phyloP scores from a whole-genome alignment of 352 stramenopile species.

The Blastocystis sp. region DNA sequence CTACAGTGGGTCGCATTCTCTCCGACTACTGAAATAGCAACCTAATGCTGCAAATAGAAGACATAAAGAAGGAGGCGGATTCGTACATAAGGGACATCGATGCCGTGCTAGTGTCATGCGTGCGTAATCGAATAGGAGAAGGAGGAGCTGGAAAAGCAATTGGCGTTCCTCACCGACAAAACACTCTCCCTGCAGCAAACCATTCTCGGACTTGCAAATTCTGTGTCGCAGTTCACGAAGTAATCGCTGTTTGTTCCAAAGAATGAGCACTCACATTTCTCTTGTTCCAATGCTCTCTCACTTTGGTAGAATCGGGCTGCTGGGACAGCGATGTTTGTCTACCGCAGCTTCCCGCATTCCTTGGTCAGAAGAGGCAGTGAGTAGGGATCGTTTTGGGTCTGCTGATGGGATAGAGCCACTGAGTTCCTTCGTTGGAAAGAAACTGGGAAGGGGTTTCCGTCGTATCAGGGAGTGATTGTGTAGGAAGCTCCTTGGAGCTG shows the following conservation, averaged over 20 bases:
- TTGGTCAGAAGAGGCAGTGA: slow-evolving; percentile 14
- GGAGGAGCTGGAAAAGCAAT: slow-evolving; percentile 36
- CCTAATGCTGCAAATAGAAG: slow-evolving; percentile 1
- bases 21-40: neutral
- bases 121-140: neutral
- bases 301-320: neutral
- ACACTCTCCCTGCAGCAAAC: slow-evolving; percentile 27
- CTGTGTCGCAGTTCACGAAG: neutral
- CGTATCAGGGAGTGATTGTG: neutral
- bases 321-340: neutral
- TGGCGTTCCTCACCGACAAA: slow-evolving; percentile 46
- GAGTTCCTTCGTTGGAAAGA: slow-evolving; percentile 26
- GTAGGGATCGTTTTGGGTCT: neutral
- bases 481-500: slow-evolving; percentile 20
- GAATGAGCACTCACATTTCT: neutral
- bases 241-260: slow-evolving; percentile 25
- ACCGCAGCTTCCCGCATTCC: neutral
- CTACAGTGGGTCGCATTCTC: neutral
- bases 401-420: slow-evolving; percentile 10
- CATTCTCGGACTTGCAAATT: slow-evolving; percentile 12
- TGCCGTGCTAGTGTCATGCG: neutral
- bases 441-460: neutral
- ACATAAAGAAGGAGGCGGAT: neutral
- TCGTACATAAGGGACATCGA: slow-evolving; percentile 25
- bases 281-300: neutral